A percentile compares a stretch with the other conserved stretches of the same genome.
phyloP scores from a whole-genome alignment of 2,329 filamentous ascomycete species.

The Neonectria faginata region DNA sequence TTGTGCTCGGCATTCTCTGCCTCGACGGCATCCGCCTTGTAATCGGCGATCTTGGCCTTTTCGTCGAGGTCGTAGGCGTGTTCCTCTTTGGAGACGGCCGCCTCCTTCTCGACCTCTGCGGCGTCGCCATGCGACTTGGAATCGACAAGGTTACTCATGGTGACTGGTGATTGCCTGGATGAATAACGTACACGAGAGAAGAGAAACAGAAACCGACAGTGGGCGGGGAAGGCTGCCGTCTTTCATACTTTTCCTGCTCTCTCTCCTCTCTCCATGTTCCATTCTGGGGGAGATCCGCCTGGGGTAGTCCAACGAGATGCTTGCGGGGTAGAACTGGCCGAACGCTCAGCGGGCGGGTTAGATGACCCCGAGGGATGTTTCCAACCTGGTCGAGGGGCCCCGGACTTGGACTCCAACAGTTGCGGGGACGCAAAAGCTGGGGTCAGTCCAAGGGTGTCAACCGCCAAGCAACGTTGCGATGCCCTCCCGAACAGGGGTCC shows the following conservation, averaged over 20 bases:
- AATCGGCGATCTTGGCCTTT: slow-evolving; percentile 28
- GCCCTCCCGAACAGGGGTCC: not conserved
- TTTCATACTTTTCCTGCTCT: slow-evolving; percentile 6
- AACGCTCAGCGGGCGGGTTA: not conserved
- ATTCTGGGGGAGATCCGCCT: not conserved
- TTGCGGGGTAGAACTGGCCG: not conserved
- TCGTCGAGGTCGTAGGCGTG: slow-evolving; percentile 38
- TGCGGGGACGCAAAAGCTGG: not conserved
- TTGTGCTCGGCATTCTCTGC: slow-evolving; percentile 57
- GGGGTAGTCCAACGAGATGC: not conserved
- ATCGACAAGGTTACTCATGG: slow-evolving; percentile 33
- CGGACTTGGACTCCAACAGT: not conserved
- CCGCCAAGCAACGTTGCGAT: not conserved
- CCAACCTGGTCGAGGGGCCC: not conserved
- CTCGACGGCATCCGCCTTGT: slow-evolving; percentile 43
- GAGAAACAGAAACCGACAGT: not conserved
- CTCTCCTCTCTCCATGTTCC: not conserved
- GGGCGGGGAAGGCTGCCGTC: not conserved
- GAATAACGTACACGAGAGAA: not conserved
- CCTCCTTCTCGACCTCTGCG: slow-evolving; percentile 30
- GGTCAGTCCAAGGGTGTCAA: not conserved
- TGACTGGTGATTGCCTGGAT: slow-evolving; percentile 27
- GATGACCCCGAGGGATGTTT: not conserved
- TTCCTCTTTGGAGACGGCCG: slow-evolving; percentile 26
- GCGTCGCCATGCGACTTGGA: slow-evolving; percentile 28